Evolutionary conservation across 2,329 filamentous ascomycete genomes (phyloP).

Genomic region (Aureobasidium namibiae): DNA sequence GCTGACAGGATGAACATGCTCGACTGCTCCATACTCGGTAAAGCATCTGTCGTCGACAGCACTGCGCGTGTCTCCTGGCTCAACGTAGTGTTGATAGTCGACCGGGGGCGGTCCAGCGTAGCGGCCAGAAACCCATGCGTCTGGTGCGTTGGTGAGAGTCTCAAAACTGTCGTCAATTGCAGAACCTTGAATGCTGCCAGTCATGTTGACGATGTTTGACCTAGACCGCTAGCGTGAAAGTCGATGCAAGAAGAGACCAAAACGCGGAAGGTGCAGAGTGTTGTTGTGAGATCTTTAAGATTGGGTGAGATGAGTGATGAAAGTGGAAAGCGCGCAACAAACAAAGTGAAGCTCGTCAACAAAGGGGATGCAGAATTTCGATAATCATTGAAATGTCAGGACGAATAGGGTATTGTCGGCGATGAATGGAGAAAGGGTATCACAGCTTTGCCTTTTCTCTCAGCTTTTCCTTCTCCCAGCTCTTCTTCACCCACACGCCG

Average conservation of each 20-base stretch:
- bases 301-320: neutral
- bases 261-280: neutral
- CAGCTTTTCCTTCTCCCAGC: constrained; percentile 55
- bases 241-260: neutral
- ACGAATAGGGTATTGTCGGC: neutral
- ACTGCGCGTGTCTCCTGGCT: constrained; percentile 5
- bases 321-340: neutral
- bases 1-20: neutral
- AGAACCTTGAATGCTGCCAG: constrained; percentile 2
- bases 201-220: neutral
- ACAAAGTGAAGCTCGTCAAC: neutral
- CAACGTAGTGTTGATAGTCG: constrained; percentile 7
- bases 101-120: neutral
- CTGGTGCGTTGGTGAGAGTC: neutral
- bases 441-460: constrained; percentile 53
- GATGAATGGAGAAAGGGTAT: neutral
- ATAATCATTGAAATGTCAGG: neutral
- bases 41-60: constrained; percentile 9
- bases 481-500: constrained; percentile 61
- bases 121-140: neutral
- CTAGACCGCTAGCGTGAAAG: neutral
- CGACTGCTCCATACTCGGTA: neutral
- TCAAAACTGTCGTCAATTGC: constrained; percentile 12
- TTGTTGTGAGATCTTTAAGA: neutral
- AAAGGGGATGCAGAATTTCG: neutral